phyloP scores from a whole-genome alignment of 352 stramenopile species.

The Halophytophthora batemanensis region DNA sequence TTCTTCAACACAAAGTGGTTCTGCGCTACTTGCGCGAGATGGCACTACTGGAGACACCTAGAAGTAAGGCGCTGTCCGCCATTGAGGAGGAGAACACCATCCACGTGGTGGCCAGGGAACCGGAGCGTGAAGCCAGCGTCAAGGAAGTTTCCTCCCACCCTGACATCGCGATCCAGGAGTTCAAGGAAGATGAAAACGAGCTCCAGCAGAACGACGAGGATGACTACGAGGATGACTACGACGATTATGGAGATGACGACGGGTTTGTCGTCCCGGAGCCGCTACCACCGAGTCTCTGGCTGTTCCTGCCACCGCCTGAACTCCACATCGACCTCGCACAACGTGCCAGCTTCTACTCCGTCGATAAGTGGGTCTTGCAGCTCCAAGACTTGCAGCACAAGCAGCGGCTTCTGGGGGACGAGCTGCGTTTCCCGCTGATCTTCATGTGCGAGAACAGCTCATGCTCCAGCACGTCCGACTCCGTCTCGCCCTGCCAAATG shows the following conservation, averaged over 20 bases:
- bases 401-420: constrained; percentile 9
- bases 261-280: constrained; percentile 13
- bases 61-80: constrained; percentile 11
- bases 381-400: constrained; percentile 40
- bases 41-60: constrained; percentile 15
- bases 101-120: constrained; percentile 4
- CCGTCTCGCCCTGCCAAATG: constrained; percentile 21
- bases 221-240: constrained; percentile 5
- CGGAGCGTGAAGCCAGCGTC: constrained; percentile 17
- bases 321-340: constrained; percentile 25
- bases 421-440: constrained; percentile 52
- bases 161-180: neutral
- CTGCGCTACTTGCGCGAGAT: constrained; percentile 15
- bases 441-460: constrained; percentile 58
- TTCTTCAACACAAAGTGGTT: constrained; percentile 43
- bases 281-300: constrained; percentile 55
- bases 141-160: constrained; percentile 7
- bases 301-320: constrained; percentile 51
- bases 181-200: constrained; percentile 1
- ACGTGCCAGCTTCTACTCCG: constrained; percentile 22
- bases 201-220: neutral
- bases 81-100: constrained; percentile 24
- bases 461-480: constrained; percentile 14
- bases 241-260: neutral
- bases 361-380: constrained; percentile 45